Conservation (phyloP, 2,329 filamentous ascomycete species). For the Xylaria arbuscula region DNA sequence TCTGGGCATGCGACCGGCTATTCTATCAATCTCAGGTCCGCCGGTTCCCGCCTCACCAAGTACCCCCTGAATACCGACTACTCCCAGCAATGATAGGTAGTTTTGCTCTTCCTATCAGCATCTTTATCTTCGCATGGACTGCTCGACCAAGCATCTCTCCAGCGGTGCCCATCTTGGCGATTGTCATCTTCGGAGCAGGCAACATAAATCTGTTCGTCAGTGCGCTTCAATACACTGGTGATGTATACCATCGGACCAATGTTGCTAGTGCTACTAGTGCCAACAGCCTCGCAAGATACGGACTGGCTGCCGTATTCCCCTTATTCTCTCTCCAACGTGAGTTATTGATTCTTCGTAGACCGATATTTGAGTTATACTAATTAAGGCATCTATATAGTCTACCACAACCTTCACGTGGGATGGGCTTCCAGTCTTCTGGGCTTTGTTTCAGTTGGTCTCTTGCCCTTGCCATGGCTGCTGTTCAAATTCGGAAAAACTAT, state of each 20-base stretch:
- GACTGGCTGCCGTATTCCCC: constrained; percentile 67
- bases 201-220: constrained; percentile 69
- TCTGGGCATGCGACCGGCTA: constrained; percentile 55
- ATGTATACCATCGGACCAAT: constrained; percentile 65
- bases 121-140: constrained; percentile 73
- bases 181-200: constrained; percentile 68
- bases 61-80: constrained; percentile 65
- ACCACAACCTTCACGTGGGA: constrained; percentile 55
- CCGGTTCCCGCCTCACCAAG: constrained; percentile 49
- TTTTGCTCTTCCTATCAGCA: constrained; percentile 61
- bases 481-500: constrained; percentile 61
- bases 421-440: constrained; percentile 62
- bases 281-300: constrained; percentile 68
- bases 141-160: constrained; percentile 59
- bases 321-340: constrained; percentile 69
- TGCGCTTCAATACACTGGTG: constrained; percentile 54
- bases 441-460: constrained; percentile 59
- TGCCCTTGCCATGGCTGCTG: constrained; percentile 65
- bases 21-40: constrained; percentile 55
- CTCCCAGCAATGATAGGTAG: constrained; percentile 69
- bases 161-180: constrained; percentile 62
- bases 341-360: constrained; percentile 36
- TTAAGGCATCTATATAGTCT: constrained; percentile 54
- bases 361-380: background rate
- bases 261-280: constrained; percentile 70